A percentile compares a stretch with the other conserved stretches of the same genome.
Evolutionary conservation across 306 rosid genomes (phyloP).

Genomic region (Dryas alaskensis): DNA sequence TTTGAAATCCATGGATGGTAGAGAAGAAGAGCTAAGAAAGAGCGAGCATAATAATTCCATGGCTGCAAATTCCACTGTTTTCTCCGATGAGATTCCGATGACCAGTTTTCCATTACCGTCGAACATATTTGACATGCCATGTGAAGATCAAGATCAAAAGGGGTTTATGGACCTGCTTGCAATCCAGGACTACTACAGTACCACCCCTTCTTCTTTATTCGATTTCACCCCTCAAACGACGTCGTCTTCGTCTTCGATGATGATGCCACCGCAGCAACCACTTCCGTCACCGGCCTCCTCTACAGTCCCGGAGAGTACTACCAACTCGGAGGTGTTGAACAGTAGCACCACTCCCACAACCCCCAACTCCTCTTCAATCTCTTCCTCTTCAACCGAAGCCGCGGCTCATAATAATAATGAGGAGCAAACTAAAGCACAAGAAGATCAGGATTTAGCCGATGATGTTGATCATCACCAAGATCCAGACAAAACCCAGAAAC

Average conservation of each 20-base stretch:
- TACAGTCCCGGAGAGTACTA: constrained; percentile 36
- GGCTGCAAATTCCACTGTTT: constrained; percentile 39
- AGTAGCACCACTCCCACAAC: constrained; percentile 46
- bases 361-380: constrained; percentile 61
- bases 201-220: background rate
- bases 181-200: constrained; percentile 7
- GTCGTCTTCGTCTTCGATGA: background rate
- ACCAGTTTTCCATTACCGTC: constrained; percentile 29
- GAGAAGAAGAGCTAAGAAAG: constrained; percentile 30
- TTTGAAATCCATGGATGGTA: constrained; percentile 45
- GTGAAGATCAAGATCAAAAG: constrained; percentile 17
- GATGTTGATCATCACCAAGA: constrained; percentile 23
- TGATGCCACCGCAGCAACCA: background rate
- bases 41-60: constrained; percentile 19
- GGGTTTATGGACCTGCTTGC: constrained; percentile 46
- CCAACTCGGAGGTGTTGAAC: constrained; percentile 59
- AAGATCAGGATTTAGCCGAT: constrained; percentile 25
- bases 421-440: constrained; percentile 20
- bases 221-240: constrained; percentile 17
- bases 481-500: constrained; percentile 58
- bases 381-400: constrained; percentile 65
- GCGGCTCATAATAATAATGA: constrained; percentile 13
- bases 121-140: constrained; percentile 50
- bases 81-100: constrained; percentile 50
- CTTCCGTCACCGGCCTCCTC: constrained; percentile 33